Evolutionary conservation across 768 basidiomycete species (phyloP).

Genomic region (Tylopilus plumbeoviolaceoides): DNA sequence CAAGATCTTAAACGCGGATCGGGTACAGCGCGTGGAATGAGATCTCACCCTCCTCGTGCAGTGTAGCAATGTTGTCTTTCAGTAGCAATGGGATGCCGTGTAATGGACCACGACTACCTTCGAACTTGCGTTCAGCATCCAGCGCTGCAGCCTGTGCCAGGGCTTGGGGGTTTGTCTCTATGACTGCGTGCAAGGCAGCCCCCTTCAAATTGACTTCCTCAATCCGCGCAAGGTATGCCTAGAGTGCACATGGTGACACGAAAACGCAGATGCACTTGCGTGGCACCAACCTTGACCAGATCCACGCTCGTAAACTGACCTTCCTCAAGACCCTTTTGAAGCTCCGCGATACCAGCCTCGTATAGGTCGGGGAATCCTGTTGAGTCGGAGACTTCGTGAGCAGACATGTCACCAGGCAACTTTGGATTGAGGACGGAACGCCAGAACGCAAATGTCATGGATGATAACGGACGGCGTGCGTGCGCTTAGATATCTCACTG

Average conservation of each 20-base stretch:
- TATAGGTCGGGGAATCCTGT: slow-evolving; percentile 53
- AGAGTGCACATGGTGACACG: background rate
- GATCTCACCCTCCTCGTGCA: slow-evolving; percentile 28
- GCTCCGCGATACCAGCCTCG: slow-evolving; percentile 53
- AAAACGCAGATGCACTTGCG: background rate
- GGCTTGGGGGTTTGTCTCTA: slow-evolving; percentile 58
- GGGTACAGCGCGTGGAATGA: background rate
- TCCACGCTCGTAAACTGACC: slow-evolving; percentile 58
- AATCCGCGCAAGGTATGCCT: slow-evolving; percentile 66
- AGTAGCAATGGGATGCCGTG: slow-evolving; percentile 61
- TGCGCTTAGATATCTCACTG: background rate
- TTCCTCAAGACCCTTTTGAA: slow-evolving; percentile 49
- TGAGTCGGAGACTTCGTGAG: background rate
- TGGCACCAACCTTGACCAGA: slow-evolving; percentile 48
- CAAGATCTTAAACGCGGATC: background rate
- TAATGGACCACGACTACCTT: slow-evolving; percentile 42
- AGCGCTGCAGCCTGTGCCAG: slow-evolving; percentile 47
- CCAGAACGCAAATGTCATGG: background rate
- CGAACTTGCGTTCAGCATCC: slow-evolving; percentile 44
- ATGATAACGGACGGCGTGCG: background rate
- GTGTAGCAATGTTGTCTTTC: slow-evolving; percentile 43
- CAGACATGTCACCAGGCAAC: slow-evolving; percentile 13
- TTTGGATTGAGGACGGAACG: background rate
- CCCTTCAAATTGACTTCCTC: slow-evolving; percentile 64
- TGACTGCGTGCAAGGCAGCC: slow-evolving; percentile 52